Evolutionary conservation across 192 early-diverging fungal genomes (phyloP).

Genomic region (Paraglomus occultum): DNA sequence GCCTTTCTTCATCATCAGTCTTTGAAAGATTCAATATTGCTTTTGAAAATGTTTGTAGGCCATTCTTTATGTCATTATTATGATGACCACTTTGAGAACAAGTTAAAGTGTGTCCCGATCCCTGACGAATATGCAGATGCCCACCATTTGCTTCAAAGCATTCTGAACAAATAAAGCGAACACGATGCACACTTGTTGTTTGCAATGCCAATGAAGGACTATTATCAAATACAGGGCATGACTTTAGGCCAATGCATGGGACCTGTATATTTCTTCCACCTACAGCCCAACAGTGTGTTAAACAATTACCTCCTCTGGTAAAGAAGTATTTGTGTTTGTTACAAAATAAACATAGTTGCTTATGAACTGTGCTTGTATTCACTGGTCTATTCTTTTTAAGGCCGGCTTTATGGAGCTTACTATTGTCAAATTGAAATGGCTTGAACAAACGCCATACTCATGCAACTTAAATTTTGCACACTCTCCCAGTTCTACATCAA

Average conservation of each 20-base stretch:
- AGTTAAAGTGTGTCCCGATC: not conserved
- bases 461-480: too few species aligned
- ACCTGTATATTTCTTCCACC: not conserved
- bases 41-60: too few species aligned
- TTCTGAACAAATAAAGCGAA: not conserved
- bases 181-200: not conserved
- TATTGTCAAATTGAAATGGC: too few species aligned
- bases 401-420: too few species aligned
- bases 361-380: not conserved
- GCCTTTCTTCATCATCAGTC: too few species aligned
- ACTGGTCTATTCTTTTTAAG: too few species aligned
- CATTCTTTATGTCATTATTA: too few species aligned
- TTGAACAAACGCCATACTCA: too few species aligned
- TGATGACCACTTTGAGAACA: too few species aligned
- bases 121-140: not conserved
- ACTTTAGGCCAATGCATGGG: not conserved
- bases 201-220: not conserved
- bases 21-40: too few species aligned
- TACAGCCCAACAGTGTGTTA: not conserved
- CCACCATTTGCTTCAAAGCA: not conserved
- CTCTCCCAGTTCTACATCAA: too few species aligned
- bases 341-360: not conserved
- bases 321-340: constrained; percentile 4
- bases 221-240: not conserved
- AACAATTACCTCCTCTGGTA: not conserved